phyloP scores from a whole-genome alignment of 352 stramenopile species.

The Elongisporangium undulatum region DNA sequence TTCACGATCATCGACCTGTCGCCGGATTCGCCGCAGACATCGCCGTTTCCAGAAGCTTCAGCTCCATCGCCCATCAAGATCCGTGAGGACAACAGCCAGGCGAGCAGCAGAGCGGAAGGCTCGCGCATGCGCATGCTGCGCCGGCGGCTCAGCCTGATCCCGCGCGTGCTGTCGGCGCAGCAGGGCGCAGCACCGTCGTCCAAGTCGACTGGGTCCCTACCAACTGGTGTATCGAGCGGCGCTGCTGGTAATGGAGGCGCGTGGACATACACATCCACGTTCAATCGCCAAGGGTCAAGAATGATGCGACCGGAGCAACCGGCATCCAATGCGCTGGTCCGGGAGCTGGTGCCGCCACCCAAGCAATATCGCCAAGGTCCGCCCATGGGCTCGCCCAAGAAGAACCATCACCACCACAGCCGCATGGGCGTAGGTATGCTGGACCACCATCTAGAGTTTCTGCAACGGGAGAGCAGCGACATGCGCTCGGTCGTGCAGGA shows the following conservation, averaged over 20 bases:
- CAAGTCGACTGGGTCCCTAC: neutral
- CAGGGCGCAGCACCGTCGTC: neutral
- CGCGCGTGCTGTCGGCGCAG: neutral
- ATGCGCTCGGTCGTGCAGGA: conserved; percentile 64
- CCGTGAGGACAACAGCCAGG: conserved; percentile 3
- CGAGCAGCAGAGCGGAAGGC: neutral
- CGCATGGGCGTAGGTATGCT: conserved; percentile 24
- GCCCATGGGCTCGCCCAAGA: conserved; percentile 18
- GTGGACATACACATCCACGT: neutral
- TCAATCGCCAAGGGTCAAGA: neutral
- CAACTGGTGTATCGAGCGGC: conserved; percentile 19
- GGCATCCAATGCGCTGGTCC: neutral
- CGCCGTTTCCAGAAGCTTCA: conserved; percentile 3
- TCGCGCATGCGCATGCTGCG: conserved; percentile 8
- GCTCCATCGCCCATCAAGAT: neutral
- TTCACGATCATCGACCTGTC: conserved; percentile 84
- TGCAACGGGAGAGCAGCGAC: conserved; percentile 61
- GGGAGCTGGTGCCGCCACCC: neutral
- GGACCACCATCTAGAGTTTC: conserved; percentile 60
- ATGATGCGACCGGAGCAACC: neutral
- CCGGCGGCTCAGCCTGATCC: conserved; percentile 4
- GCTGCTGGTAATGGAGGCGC: neutral
- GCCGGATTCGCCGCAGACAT: conserved; percentile 39
- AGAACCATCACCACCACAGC: conserved; percentile 11
- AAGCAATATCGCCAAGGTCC: neutral